Evolutionary conservation across 2,329 filamentous ascomycete genomes (phyloP), one percentile per base, ranked within the genome.

Genomic region (Aspergillus intermedius): DNA sequence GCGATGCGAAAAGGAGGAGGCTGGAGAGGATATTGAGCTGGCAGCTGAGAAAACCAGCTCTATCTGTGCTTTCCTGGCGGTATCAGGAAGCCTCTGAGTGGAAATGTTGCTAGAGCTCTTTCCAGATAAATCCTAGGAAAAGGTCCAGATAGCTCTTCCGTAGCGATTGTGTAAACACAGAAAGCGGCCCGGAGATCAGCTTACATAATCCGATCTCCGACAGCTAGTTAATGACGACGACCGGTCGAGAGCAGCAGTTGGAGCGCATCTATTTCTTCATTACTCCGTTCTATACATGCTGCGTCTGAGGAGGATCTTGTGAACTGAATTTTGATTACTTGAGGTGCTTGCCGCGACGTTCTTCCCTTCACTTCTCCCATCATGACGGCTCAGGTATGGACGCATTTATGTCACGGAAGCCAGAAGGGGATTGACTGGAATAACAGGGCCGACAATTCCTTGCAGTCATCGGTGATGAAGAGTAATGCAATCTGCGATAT

Each of bases 391-490:
- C 73, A 79, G 49, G 66, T 81, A 10, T 4, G 25, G 53, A 74
- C 78, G 44, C 63, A 57, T 83, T 81, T 71, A 82, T 82, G 67
- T 70, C 73, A 66, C 45, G 37, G 50, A 23, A n/a, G 21, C 17
- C 9, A 13, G 12, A 43, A 22, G 34, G 23, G 54, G 37, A 55
- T 28, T 44, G 25, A 32, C 15, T 54, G 25, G 32, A 48, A 43
- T 46, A 49, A 85, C 77, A 90, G 74, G 90, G 97, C 73, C 82
- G 93, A 63, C 87, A 98, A 74, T 95, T 98, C 67, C 82, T 98
- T 50, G 93, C 93, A 56, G 91, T 98, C 44, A 98, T 98, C 66
- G 93, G 93, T 46, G 93, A 98, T 71, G 93, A 98, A 82, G 93
- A 71, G 70, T 72, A 63, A 59, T 40, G 22, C 15, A 28, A 23